Evolutionary conservation across 2,329 filamentous ascomycete species (phyloP), one percentile per base, ranked within the genome.

Genomic region (Cladosporium cucumerinum): DNA sequence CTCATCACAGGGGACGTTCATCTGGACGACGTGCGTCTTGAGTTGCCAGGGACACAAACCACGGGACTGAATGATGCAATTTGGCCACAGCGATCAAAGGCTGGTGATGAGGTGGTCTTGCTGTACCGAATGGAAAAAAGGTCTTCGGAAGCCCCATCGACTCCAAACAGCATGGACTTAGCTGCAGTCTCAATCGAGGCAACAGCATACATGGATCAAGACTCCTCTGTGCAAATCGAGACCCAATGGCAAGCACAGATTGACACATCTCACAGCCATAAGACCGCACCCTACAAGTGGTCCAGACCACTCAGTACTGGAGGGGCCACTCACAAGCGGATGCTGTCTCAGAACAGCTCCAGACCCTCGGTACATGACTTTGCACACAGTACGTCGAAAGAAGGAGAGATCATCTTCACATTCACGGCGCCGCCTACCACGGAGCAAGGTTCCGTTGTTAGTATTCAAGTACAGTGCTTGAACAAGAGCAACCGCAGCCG

Each of bases 71-170:
- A 68, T 21, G 64, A 64, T 26, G 32, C 60, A 12, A 26, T 28
- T 1, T 65, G 71, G 59, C 72, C 72, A 14, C 63, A 72, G 12
- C 61, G 67, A 16, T 67, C 72, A 14, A 66, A 87, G 16, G 86
- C 89, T 18, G 88, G 90, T 70, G 91, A 94, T 72, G 89, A 93
- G 74, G 79, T 92, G 67, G 90, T 89, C 1, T 87, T 92, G 70
- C 80, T 93, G 61, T 94, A 62, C 49, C 49, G 60, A 7, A 55
- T 62, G 18, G 49, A 55, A 18, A 55, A 62, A 2, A n/a, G 23
- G 10, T 5, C 16, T 46, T n/a, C 25, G n/a, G 60, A n/a, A 12
- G 6, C 49, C 18, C 5, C 21, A 30, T 11, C 59, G n/a, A 18
- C 49, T 14, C n/a, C 49, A 5, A 55, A 55, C 16, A 26, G 14